phyloP scores from a whole-genome alignment of 2,329 filamentous ascomycete genomes.

The Aplosporella prunicola region DNA sequence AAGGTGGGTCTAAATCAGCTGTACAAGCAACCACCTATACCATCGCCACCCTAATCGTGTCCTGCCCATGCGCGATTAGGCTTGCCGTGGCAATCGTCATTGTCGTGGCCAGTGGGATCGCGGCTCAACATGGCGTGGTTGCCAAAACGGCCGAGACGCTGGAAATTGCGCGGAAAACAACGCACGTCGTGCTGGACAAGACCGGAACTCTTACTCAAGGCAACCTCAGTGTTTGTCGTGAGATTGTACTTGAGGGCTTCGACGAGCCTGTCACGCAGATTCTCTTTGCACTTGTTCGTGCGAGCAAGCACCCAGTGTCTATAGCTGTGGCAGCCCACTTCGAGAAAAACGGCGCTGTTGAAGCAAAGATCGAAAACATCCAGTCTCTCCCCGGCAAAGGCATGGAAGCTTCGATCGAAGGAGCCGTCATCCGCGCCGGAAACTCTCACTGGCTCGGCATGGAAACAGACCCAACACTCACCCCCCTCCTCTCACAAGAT shows the following conservation, averaged over 20 bases:
- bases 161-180: constrained; percentile 51
- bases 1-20: constrained; percentile 31
- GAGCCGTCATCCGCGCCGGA: constrained; percentile 1
- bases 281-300: constrained; percentile 33
- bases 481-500: background rate
- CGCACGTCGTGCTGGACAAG: constrained; percentile 70
- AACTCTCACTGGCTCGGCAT: constrained; percentile 3
- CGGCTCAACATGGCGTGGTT: constrained; percentile 55
- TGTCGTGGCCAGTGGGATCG: constrained; percentile 60
- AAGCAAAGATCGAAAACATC: background rate
- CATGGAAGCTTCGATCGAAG: constrained; percentile 1
- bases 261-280: constrained; percentile 16
- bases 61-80: constrained; percentile 70
- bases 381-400: constrained; percentile 3
- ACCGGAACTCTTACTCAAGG: constrained; percentile 65
- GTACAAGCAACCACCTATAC: constrained; percentile 59
- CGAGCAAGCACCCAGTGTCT: constrained; percentile 13
- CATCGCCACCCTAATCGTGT: constrained; percentile 66
- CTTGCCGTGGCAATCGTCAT: constrained; percentile 71
- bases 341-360: background rate
- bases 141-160: constrained; percentile 58
- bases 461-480: background rate
- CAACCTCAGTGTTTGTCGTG: constrained; percentile 30
- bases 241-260: constrained; percentile 10
- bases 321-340: constrained; percentile 2